Base-by-base conservation (phyloP, 2,329 filamentous ascomycete genomes). In the Fusarium brevicatenulatum region DNA sequence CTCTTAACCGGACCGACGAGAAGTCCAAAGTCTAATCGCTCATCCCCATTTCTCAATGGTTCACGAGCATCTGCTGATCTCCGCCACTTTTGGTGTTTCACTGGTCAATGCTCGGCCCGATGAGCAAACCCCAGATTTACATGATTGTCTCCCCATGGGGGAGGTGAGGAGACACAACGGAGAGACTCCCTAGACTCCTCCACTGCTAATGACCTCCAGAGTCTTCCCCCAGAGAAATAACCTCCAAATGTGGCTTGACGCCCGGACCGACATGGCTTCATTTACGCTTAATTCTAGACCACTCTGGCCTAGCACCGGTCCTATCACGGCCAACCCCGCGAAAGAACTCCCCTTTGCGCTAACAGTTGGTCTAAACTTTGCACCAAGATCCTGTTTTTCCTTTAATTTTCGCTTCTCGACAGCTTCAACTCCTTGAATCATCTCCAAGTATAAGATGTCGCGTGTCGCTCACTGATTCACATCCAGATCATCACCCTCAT, bases 1-100 rank as follows among this genome's bases (percentile, higher is more conserved):
- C 4, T 8, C 5, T n/a, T 58, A 2, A 4, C 67, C 75, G 75
- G 75, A 37, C 75, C 75, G 75, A 70, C 59, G 39, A 53, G 28
- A 37, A 4, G 18, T 0, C 5, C 8, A 37, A 25, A 59, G 58
- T 37, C 59, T 34, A 64, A 43, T 34, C 6, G 1, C 46, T 21
- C 44, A 11, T 25, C 19, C 4, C 11, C 21, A 32, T 4, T 10
- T 39, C 32, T 25, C 9, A 55, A 42, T 58, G 66, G 58, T 9
- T 23, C 12, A 9, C 16, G 11, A 30, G 8, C 39, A 39, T 64
- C 66, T 40, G 19, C 43, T 53, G n/a, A 52, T 43, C 34, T 7
- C 36, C 36, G 58, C 66, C 65, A 65, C 50, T 23, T 25, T 32
- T 18, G 15, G 18, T 21, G n/a, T 32, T 21, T 23, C 46, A n/a